phyloP scores from a whole-genome alignment of 768 basidiomycete species.

The Dacryopinax spathularia region DNA sequence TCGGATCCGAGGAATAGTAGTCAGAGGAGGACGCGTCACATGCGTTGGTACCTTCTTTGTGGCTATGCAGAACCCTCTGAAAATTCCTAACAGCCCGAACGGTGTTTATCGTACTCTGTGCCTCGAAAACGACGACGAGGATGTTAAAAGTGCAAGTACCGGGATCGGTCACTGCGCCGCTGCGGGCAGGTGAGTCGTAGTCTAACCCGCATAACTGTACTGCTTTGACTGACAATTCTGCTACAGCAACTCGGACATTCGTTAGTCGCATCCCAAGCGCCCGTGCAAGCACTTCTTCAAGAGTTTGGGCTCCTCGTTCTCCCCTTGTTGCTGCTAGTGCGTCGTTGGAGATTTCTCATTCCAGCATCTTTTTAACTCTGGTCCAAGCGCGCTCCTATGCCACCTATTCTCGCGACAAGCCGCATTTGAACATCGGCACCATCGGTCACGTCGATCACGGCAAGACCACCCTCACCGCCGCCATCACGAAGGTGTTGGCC shows the following conservation, averaged over 20 bases:
- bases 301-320: neutral
- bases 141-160: neutral
- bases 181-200: neutral
- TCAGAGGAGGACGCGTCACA: neutral
- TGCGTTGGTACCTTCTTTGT: neutral
- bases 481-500: conserved; percentile 87
- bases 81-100: neutral
- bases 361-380: too few species aligned
- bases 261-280: neutral
- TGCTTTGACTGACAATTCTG: neutral
- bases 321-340: neutral
- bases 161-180: neutral
- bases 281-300: neutral
- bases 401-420: conserved; percentile 56
- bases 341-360: neutral
- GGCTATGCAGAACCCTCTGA: conserved; percentile 1
- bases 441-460: conserved; percentile 97
- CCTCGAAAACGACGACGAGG: neutral
- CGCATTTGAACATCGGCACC: conserved; percentile 92
- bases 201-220: neutral
- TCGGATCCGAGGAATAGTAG: too few species aligned
- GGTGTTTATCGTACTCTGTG: neutral
- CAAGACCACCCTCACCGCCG: conserved; percentile 92
- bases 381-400: neutral
- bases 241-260: neutral